These are phyloP conservation scores for Naematelia aurantialba DNA, from an alignment of 768 basidiomycete genomes.

Conservation along the genomic window DNA sequence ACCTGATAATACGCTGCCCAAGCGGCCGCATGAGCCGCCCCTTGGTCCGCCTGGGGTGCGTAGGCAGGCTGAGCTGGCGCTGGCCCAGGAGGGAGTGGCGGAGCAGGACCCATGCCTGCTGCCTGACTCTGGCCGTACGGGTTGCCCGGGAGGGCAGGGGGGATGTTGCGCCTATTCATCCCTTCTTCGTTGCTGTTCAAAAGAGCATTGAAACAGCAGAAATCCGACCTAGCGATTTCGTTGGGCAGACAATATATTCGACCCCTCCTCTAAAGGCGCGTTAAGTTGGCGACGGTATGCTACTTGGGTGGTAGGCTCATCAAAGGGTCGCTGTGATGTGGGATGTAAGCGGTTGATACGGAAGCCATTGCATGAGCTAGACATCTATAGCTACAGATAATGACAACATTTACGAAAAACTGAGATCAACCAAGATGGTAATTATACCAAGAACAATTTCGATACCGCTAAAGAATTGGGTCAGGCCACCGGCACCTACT, in stretches of 20 bases:
- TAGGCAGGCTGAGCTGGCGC: slow-evolving; percentile 18
- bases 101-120: background rate
- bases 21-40: slow-evolving; percentile 38
- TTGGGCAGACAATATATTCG: background rate
- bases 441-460: slow-evolving; percentile 76
- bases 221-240: background rate
- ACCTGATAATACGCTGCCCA: slow-evolving; percentile 48
- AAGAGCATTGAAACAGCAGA: background rate
- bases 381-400: background rate
- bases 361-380: too few relatives aligned
- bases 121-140: background rate
- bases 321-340: too few relatives aligned
- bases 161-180: background rate
- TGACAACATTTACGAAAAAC: slow-evolving; percentile 22
- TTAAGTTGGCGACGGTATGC: background rate
- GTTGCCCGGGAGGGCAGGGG: background rate
- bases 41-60: slow-evolving; percentile 9
- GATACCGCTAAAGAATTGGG: slow-evolving; percentile 21
- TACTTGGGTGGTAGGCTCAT: too few relatives aligned
- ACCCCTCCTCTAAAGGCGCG: background rate
- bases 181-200: background rate
- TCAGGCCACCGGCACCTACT: too few relatives aligned
- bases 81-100: slow-evolving; percentile 8
- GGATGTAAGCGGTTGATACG: too few relatives aligned
- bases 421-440: slow-evolving; percentile 80